These are phyloP conservation scores for Gautieria morchelliformis DNA, from an alignment of 768 basidiomycete genomes.

Conservation along the genomic window DNA sequence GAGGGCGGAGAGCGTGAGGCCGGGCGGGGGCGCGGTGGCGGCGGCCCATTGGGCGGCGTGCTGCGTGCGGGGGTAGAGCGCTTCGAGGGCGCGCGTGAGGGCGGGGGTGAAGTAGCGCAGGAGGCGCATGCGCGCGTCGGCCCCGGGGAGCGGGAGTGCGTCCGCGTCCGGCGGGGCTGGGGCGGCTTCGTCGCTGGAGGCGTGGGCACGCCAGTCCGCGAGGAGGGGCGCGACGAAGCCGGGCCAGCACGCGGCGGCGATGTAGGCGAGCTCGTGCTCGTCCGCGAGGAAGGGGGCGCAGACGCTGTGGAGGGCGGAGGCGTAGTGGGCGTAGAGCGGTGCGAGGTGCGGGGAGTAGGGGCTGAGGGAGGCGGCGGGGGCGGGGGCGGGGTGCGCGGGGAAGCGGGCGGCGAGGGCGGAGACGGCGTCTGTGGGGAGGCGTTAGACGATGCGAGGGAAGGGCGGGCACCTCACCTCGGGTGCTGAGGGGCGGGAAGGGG, in stretches of 20 bases:
- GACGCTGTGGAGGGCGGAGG: slow-evolving; percentile 45
- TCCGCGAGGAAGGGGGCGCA: slow-evolving; percentile 60
- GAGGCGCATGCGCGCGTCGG: slow-evolving; percentile 59
- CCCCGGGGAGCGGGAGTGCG: slow-evolving; percentile 34
- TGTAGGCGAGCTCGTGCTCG: slow-evolving; percentile 61
- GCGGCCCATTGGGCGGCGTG: slow-evolving; percentile 56
- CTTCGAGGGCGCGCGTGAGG: slow-evolving; percentile 51
- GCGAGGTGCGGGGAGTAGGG: slow-evolving; percentile 29
- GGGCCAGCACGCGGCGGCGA: slow-evolving; percentile 74
- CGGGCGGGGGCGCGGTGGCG: slow-evolving; percentile 35
- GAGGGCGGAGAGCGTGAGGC: neutral
- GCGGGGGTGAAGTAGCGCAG: slow-evolving; percentile 53
- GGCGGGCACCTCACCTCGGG: slow-evolving; percentile 57
- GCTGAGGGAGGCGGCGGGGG: slow-evolving; percentile 34
- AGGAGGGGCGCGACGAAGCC: slow-evolving; percentile 65
- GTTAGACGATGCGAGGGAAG: too few relatives aligned
- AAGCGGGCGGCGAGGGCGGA: neutral
- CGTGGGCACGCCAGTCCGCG: slow-evolving; percentile 30
- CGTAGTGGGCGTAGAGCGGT: slow-evolving; percentile 57
- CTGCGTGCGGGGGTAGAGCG: slow-evolving; percentile 58
- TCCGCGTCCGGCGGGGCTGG: too few relatives aligned
- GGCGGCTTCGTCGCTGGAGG: slow-evolving; percentile 13
- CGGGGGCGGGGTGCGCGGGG: slow-evolving; percentile 11
- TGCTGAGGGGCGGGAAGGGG: slow-evolving; percentile 41
- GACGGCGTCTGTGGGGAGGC: neutral